These are phyloP conservation scores for Solanum chacoense DNA, from an alignment of 305 asterid genomes.

Conservation along the genomic window DNA sequence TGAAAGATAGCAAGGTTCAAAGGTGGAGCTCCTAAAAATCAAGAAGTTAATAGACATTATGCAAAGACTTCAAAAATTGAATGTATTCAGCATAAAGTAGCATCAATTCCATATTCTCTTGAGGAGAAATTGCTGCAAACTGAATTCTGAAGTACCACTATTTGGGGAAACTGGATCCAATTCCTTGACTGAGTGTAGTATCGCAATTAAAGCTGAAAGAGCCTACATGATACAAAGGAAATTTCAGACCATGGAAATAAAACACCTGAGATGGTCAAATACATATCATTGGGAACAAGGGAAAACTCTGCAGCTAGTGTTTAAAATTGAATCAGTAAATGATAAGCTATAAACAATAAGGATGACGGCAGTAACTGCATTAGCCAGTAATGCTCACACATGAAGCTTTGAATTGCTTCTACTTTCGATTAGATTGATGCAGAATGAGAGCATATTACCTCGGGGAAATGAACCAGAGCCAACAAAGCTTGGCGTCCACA, in stretches of 20 bases:
- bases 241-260: background rate
- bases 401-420: background rate
- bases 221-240: constrained; percentile 40
- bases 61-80: background rate
- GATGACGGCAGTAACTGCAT: background rate
- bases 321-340: background rate
- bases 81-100: background rate
- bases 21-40: constrained; percentile 57
- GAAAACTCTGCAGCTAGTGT: background rate
- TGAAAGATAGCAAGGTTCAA: constrained; percentile 73
- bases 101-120: background rate
- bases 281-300: background rate
- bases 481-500: constrained; percentile 94
- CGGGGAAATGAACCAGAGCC: constrained; percentile 81
- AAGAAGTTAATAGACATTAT: background rate
- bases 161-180: constrained; percentile 48
- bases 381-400: background rate
- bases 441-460: constrained; percentile 34
- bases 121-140: background rate
- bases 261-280: background rate
- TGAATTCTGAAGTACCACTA: constrained; percentile 14
- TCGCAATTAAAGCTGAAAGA: constrained; percentile 56
- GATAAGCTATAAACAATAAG: background rate
- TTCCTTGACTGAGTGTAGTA: constrained; percentile 70
- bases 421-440: background rate